These are phyloP conservation scores for Litchi chinensis DNA, from an alignment of 345 rosid species.

Conservation along the genomic window DNA sequence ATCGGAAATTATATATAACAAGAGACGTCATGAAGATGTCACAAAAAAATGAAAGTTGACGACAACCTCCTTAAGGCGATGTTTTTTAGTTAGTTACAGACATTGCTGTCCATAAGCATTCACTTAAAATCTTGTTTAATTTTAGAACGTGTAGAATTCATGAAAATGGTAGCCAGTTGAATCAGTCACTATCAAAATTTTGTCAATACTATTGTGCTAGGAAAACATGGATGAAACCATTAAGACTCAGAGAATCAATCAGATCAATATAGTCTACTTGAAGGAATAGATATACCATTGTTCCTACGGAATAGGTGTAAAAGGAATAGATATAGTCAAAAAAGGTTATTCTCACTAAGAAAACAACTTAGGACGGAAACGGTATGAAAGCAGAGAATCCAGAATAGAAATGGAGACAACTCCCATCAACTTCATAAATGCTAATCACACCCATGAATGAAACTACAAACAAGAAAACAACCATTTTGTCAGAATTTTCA, in stretches of 20 bases:
- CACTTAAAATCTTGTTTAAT: not conserved
- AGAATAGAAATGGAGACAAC: not conserved
- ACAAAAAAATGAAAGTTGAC: not conserved
- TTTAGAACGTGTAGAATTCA: not conserved
- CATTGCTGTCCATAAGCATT: not conserved
- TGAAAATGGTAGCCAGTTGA: not conserved
- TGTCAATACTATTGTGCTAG: not conserved
- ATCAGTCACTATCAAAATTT: not conserved
- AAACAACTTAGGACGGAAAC: not conserved
- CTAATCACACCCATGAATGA: not conserved
- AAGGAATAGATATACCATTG: not conserved
- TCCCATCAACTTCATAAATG: not conserved
- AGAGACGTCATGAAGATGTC: not conserved
- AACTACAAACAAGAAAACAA: not conserved
- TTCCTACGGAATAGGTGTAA: not conserved
- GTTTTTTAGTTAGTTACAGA: not conserved
- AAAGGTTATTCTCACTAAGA: not conserved
- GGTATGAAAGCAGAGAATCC: not conserved
- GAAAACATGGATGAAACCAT: not conserved
- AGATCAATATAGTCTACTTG: no score
- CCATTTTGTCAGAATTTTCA: not conserved
- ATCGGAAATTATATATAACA: not conserved
- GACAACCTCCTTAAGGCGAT: not conserved
- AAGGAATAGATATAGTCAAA: no score
- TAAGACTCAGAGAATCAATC: not conserved